Evolutionary conservation across 2,329 filamentous ascomycete species (phyloP).

Genomic region (Onygenales sp.): DNA sequence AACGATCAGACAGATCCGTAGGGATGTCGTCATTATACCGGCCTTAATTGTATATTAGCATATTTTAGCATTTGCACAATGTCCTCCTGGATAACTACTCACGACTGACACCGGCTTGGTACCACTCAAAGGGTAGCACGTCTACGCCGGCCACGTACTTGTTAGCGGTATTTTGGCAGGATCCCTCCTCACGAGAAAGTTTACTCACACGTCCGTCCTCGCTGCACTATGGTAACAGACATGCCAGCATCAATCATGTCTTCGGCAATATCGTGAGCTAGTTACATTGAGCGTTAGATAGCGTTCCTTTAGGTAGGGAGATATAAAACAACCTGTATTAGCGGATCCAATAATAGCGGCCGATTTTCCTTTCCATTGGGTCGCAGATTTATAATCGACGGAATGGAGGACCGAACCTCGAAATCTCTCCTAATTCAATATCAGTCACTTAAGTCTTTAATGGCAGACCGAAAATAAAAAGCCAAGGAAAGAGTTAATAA

Average conservation of each 20-base stretch:
- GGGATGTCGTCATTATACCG: slow-evolving; percentile 14
- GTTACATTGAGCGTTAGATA: not conserved
- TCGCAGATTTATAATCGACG: slow-evolving; percentile 23
- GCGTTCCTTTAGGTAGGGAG: not conserved
- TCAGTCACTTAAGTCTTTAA: not conserved
- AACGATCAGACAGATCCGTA: slow-evolving; percentile 13
- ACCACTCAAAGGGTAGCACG: slow-evolving; percentile 14
- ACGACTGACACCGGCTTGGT: slow-evolving; percentile 11
- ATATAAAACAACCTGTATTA: slow-evolving; percentile 29
- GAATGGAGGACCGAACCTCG: slow-evolving; percentile 29
- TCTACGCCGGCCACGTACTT: not conserved
- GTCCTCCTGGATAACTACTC: not conserved
- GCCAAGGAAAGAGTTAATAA: not conserved
- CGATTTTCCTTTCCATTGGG: slow-evolving; percentile 29
- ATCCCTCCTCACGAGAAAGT: not conserved
- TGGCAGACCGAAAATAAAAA: not conserved
- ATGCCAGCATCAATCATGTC: slow-evolving; percentile 36
- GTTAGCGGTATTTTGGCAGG: too few relatives aligned
- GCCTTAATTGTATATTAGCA: slow-evolving; percentile 2
- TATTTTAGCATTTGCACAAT: not conserved
- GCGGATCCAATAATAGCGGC: slow-evolving; percentile 39
- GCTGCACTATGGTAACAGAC: slow-evolving; percentile 39
- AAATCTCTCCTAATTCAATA: slow-evolving; percentile 20
- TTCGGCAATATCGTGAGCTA: slow-evolving; percentile 37
- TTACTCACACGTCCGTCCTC: slow-evolving; percentile 29